Percentiles rank a stretch among this genome's conserved stretches.
Evolutionary conservation across 352 stramenopile species (phyloP).

Genomic region (Pythium phragmitis): DNA sequence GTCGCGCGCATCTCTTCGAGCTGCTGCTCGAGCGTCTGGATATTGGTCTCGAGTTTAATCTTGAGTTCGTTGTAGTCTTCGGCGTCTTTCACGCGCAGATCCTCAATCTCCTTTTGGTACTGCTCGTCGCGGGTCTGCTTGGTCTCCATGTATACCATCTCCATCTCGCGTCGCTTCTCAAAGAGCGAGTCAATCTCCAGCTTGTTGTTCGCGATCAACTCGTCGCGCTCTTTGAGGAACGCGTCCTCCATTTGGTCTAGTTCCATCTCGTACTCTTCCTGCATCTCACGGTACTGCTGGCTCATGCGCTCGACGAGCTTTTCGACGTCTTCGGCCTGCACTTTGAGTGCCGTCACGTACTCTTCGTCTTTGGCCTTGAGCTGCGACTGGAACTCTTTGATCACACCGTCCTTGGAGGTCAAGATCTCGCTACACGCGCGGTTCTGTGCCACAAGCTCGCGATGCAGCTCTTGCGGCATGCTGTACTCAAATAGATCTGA

Average conservation of each 20-base stretch:
- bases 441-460: slow-evolving; percentile 89
- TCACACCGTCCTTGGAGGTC: slow-evolving; percentile 86
- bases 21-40: slow-evolving; percentile 95
- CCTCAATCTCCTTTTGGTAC: slow-evolving; percentile 91
- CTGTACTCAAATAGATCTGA: slow-evolving; percentile 90
- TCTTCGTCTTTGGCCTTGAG: slow-evolving; percentile 95
- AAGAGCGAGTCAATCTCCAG: slow-evolving; percentile 92
- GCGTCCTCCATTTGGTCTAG: slow-evolving; percentile 93
- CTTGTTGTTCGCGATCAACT: slow-evolving; percentile 88
- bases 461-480: slow-evolving; percentile 92
- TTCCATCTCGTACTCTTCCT: slow-evolving; percentile 93
- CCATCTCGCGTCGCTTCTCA: slow-evolving; percentile 90
- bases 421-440: slow-evolving; percentile 89
- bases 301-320: slow-evolving; percentile 88
- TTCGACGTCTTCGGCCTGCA: slow-evolving; percentile 90
- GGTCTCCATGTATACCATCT: slow-evolving; percentile 92
- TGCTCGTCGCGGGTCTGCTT: slow-evolving; percentile 90
- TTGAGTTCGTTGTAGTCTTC: slow-evolving; percentile 96
- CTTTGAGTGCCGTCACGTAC: slow-evolving; percentile 91
- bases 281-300: slow-evolving; percentile 91
- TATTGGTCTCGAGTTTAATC: slow-evolving; percentile 96
- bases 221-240: slow-evolving; percentile 91
- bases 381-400: slow-evolving; percentile 89
- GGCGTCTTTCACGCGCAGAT: slow-evolving; percentile 86
- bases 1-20: slow-evolving; percentile 95